Evolutionary conservation across 164 flowering plant species (phyloP), one percentile per base, ranked within the genome.

Genomic region (Paratinospora sagittata): DNA sequence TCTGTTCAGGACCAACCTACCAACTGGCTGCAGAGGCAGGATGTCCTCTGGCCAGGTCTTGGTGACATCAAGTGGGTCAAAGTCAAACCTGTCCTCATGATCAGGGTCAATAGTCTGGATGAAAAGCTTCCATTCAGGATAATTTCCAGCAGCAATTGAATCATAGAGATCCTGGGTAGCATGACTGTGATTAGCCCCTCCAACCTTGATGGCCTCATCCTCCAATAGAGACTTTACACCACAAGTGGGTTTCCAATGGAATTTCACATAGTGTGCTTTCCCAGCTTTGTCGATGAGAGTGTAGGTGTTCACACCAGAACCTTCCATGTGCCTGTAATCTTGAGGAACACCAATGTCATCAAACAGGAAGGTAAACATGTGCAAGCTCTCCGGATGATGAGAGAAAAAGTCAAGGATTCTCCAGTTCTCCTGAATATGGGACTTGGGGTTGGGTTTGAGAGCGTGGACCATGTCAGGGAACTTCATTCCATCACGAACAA

Each of bases 1-100:
- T 86, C 80, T 91, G 74, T 95, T 95, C 87, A 95, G 73, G 58
- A 95, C 98, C 89, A 95, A 36, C 27, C 98, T 92, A 16, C 98
- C 99, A 65, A 92, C 99, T 3, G 94, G 99, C 78, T 84, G 90
- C 75, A 92, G 78, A 23, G 99, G 98, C 63, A 92, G 16, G 60
- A 95, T 85, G 76, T 95, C 99, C 82, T 95, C 99, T 47, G 99
- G 99, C 99, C 99, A 95, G 16, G 86, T 88, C 85, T 93, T 95
- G 57, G 99, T 95, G 13, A 87, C 93, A 84, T 92, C 99, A 69
- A 95, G 84, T 8, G 97, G 99, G 60, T 95, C 99, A 78, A 95
- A 95, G 75, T 95, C 97, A 73, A 88, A 90, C 71, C 73, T 82
- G 37, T 93, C 92, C 67, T 92, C 96, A 60, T 88, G 85, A 73